phyloP scores from a whole-genome alignment of 495 filamentous ascomycete genomes.

The Aspergillus indologenus region DNA sequence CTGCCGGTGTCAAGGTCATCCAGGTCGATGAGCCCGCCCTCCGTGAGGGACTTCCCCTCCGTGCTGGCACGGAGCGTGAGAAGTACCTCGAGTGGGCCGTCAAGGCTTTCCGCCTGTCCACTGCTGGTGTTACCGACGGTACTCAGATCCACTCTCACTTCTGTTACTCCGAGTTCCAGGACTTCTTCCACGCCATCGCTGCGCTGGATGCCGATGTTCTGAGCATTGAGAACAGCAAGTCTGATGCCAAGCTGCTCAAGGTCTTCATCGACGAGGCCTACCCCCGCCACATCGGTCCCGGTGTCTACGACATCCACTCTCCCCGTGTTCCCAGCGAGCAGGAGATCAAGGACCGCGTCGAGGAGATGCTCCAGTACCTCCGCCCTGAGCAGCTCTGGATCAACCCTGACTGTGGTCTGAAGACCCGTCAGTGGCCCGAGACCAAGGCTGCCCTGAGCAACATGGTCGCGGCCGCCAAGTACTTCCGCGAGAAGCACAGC shows the following conservation, averaged over 20 bases:
- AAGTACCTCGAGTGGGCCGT: conserved; percentile 96
- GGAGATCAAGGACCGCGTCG: conserved; percentile 95
- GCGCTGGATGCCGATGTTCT: conserved; percentile 97
- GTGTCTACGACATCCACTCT: conserved; percentile 99
- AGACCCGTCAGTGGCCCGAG: conserved; percentile 96
- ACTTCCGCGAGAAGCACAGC: conserved; percentile 83
- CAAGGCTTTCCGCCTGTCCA: conserved; percentile 91
- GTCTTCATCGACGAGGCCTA: conserved; percentile 97
- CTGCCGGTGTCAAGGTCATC: conserved; percentile 92
- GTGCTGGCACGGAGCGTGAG: conserved; percentile 84
- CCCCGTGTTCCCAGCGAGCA: conserved; percentile 91
- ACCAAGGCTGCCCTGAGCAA: conserved; percentile 87
- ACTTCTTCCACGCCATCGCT: conserved; percentile 99
- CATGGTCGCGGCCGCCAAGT: conserved; percentile 96
- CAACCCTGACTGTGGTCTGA: conserved; percentile 98
- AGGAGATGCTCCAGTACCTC: conserved; percentile 95
- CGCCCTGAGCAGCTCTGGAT: conserved; percentile 96
- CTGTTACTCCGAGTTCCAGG: conserved; percentile 99
- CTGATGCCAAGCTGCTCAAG: conserved; percentile 96
- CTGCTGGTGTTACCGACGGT: conserved; percentile 82
- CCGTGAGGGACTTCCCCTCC: conserved; percentile 97
- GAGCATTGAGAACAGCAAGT: conserved; percentile 99
- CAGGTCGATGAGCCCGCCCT: conserved; percentile 99
- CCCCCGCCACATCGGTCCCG: conserved; percentile 96
- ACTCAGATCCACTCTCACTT: conserved; percentile 99